Evolutionary conservation across 768 basidiomycete species (phyloP).

Genomic region (Sutorius australiensis): DNA sequence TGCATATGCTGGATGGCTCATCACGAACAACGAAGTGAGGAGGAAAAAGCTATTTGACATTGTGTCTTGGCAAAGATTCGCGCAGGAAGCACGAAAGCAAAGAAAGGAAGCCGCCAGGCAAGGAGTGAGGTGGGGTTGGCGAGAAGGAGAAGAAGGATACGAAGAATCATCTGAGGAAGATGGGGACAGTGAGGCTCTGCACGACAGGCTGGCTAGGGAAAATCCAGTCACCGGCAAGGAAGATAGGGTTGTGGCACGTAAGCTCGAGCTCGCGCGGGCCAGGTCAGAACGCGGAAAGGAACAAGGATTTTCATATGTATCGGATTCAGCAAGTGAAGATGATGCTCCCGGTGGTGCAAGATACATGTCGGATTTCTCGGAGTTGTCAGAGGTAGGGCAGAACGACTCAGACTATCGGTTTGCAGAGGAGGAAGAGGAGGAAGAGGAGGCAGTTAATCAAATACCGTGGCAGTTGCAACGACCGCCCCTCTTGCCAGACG

Average conservation of each 20-base stretch:
- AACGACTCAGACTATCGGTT: constrained; percentile 32
- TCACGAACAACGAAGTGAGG: constrained; percentile 42
- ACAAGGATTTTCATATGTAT: constrained; percentile 5
- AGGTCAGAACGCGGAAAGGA: background rate
- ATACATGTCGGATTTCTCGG: constrained; percentile 60
- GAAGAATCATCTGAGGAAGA: constrained; percentile 11
- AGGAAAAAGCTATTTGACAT: constrained; percentile 39
- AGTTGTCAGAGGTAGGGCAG: constrained; percentile 43
- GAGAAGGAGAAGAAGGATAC: constrained; percentile 10
- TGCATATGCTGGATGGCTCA: constrained; percentile 55
- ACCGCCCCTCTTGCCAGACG: constrained; percentile 39
- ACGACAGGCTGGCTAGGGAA: constrained; percentile 12
- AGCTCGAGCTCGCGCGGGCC: constrained; percentile 15
- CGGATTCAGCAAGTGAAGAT: constrained; percentile 23
- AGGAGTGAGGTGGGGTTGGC: constrained; percentile 23
- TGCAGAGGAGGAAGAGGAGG: constrained; percentile 17
- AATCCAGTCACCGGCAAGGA: constrained; percentile 31
- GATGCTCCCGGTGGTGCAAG: constrained; percentile 15
- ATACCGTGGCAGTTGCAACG: constrained; percentile 37
- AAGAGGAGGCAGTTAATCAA: constrained; percentile 18
- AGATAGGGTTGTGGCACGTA: constrained; percentile 14
- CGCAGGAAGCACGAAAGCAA: constrained; percentile 27
- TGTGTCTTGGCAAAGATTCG: constrained; percentile 47
- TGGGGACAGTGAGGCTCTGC: background rate
- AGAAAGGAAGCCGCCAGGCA: constrained; percentile 31